Base-by-base conservation (phyloP, 192 early-diverging fungal genomes). In the Backusella circina region DNA sequence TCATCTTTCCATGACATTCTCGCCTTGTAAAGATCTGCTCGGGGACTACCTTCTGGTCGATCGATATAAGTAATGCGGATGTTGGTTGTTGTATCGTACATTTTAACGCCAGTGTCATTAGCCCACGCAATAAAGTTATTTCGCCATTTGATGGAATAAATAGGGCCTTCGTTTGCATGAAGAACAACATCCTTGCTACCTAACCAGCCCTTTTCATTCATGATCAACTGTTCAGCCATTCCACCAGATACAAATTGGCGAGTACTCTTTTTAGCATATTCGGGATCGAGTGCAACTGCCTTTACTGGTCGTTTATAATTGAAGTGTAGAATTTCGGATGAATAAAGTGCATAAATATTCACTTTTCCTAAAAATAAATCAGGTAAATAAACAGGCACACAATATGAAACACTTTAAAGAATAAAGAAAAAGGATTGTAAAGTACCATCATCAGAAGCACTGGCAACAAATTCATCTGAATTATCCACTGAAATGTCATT, bases 151-250 rank as follows among this genome's bases (percentile, higher is more conserved):
- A 96, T 90, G 15, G 90, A 86, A 79, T 91, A 94, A 41, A 99
- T 93, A 3, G 94, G 92, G 0, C 98, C 98, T 57, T 96, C 93
- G 41, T 96, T 95, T 5, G 92, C 93, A 71, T 93, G 92, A 67
- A 99, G 82, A 0, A 95, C 86, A 30, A 86, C 89, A 74, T 96
- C 93, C 61, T 87, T 86, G 65, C 91, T 89, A 16, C 95, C 95
- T 65, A 96, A 91, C 98, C 98, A 99, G 82, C 91, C 94, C 84
- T 96, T 95, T 75, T 95, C 95, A 44, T 90, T 91, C 86, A 99
- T 81, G 6, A 93, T 82, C 23, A 99, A 86, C 68, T 93, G 88
- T 66, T 95, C 98, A 7, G 93, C 92, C 82, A 93, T 92, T 51
- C 97, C 98, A 75, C 98, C 98, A 1, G 90, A 94, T 13, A 95